Conservation (phyloP, 176 grass and related monocot genomes). For the Aechmea fasciata region DNA sequence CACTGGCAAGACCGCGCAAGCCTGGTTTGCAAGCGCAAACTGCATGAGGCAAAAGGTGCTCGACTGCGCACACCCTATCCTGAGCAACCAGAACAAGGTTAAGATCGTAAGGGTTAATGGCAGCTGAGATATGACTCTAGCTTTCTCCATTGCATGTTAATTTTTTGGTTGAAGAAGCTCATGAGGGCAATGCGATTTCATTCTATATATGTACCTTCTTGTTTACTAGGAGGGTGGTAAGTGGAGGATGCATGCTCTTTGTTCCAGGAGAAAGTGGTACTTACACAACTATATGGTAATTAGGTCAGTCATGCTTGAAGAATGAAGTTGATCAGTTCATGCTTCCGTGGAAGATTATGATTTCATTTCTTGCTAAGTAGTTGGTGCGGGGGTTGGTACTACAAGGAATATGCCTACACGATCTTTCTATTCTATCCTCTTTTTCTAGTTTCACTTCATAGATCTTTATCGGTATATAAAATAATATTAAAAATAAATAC, state of each 20-base stretch:
- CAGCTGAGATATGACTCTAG: neutral
- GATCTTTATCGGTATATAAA: too few relatives aligned
- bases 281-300: neutral
- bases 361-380: neutral
- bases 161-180: neutral
- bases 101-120: conserved; percentile 12
- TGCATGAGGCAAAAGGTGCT: conserved; percentile 58
- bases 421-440: too few relatives aligned
- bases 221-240: neutral
- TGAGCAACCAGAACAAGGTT: conserved; percentile 1
- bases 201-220: neutral
- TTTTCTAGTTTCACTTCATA: too few relatives aligned
- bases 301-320: neutral
- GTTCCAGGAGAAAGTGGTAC: neutral
- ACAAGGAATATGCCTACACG: too few relatives aligned
- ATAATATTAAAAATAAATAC: too few relatives aligned
- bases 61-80: conserved; percentile 1
- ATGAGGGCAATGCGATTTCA: neutral
- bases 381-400: neutral
- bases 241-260: neutral
- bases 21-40: conserved; percentile 68
- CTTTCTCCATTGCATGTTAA: conserved; percentile 6
- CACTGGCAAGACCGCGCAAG: conserved; percentile 45
- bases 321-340: neutral
- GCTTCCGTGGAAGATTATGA: neutral